These are phyloP conservation scores for Psilocybe cyanescens DNA, from an alignment of 768 basidiomycete species.

Conservation along the genomic window DNA sequence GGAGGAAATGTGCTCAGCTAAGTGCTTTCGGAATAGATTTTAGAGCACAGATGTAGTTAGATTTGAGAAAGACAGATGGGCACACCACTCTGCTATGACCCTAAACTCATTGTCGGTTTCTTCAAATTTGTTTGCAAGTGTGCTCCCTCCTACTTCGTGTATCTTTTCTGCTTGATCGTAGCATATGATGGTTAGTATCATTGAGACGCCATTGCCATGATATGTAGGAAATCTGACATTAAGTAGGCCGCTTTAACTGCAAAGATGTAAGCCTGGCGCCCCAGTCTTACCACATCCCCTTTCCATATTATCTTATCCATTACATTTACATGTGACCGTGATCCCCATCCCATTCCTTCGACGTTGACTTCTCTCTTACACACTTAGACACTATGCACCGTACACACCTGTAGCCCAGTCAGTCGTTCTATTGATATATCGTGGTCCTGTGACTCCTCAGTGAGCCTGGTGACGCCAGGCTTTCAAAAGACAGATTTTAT, in stretches of 20 bases:
- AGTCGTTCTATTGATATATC: too few species aligned
- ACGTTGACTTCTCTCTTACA: too few species aligned
- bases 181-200: constrained; percentile 53
- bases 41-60: constrained; percentile 30
- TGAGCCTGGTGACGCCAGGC: too few species aligned
- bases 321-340: too few species aligned
- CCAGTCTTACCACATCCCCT: too few species aligned
- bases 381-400: too few species aligned
- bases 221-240: constrained; percentile 18
- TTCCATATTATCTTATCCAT: too few species aligned
- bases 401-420: too few species aligned
- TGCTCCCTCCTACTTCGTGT: constrained; percentile 45
- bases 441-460: too few species aligned
- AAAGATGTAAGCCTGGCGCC: too few species aligned
- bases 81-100: constrained; percentile 45
- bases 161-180: constrained; percentile 43
- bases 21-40: constrained; percentile 15
- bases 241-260: background rate
- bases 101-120: constrained; percentile 45
- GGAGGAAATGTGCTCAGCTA: constrained; percentile 38
- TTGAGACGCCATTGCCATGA: constrained; percentile 38
- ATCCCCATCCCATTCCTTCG: too few species aligned
- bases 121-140: constrained; percentile 39
- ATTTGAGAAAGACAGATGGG: background rate
- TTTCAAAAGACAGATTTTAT: background rate